Evolutionary conservation across 2,329 filamentous ascomycete species (phyloP).

Genomic region (Mycocentrospora acerina): DNA sequence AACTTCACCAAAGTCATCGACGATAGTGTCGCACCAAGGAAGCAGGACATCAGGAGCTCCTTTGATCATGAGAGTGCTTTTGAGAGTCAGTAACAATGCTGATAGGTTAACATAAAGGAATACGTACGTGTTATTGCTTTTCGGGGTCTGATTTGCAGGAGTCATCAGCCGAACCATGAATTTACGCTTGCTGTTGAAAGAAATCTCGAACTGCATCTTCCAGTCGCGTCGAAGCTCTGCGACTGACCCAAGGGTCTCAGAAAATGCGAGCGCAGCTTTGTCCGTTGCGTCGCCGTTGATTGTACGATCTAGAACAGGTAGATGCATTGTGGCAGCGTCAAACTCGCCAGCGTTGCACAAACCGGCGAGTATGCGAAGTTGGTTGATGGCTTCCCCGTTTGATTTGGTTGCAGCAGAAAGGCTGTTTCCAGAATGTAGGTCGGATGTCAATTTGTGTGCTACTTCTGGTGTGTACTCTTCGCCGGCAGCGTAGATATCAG

Average conservation of each 20-base stretch:
- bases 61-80: constrained; percentile 70
- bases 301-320: constrained; percentile 62
- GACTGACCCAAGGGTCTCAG: constrained; percentile 64
- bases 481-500: constrained; percentile 64
- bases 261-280: constrained; percentile 70
- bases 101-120: not conserved
- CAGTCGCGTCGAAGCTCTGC: constrained; percentile 62
- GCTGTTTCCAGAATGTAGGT: constrained; percentile 42
- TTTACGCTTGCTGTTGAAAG: constrained; percentile 84
- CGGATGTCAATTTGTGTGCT: constrained; percentile 43
- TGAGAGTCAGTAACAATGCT: constrained; percentile 6
- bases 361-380: constrained; percentile 62
- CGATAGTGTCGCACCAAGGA: constrained; percentile 60
- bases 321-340: constrained; percentile 62
- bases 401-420: constrained; percentile 22
- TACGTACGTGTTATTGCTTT: constrained; percentile 24
- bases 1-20: constrained; percentile 57
- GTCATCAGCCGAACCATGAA: constrained; percentile 70
- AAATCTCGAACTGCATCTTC: constrained; percentile 61
- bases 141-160: constrained; percentile 32
- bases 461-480: constrained; percentile 55
- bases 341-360: constrained; percentile 78
- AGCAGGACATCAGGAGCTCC: constrained; percentile 76
- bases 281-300: constrained; percentile 78
- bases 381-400: constrained; percentile 41